Evolutionary conservation across 805 yeast genomes (phyloP).

Genomic region (Millerozyma acaciae): DNA sequence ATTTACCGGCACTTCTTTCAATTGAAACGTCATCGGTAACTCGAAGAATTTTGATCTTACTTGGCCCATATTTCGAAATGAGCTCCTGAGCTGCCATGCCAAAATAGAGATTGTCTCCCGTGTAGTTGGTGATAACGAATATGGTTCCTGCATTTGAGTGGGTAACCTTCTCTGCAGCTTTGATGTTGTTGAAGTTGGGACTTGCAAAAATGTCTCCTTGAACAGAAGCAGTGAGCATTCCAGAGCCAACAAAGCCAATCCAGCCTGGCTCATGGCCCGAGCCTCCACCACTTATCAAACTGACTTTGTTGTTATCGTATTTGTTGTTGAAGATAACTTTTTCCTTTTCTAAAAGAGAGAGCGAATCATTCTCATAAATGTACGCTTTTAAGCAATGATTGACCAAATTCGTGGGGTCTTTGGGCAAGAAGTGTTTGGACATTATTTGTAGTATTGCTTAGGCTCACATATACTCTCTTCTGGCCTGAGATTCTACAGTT

Average conservation of each 20-base stretch:
- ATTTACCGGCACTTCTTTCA: conserved; percentile 21
- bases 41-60: conserved; percentile 26
- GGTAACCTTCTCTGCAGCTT: conserved; percentile 32
- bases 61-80: conserved; percentile 24
- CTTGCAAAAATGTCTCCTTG: conserved; percentile 42
- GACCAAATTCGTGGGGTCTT: conserved; percentile 29
- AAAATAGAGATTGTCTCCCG: conserved; percentile 37
- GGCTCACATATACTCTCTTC: no score
- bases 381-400: conserved; percentile 36
- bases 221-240: conserved; percentile 37
- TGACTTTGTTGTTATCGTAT: conserved; percentile 20
- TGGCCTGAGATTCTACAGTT: no score
- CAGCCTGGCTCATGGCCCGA: conserved; percentile 44
- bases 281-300: conserved; percentile 40
- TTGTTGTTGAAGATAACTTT: conserved; percentile 34
- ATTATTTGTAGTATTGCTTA: not conserved
- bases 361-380: conserved; percentile 32
- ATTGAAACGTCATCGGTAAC: conserved; percentile 36
- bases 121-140: conserved; percentile 34
- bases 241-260: conserved; percentile 36
- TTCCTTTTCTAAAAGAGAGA: conserved; percentile 34
- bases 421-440: conserved; percentile 40
- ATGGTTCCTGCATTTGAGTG: conserved; percentile 33
- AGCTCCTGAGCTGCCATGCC: conserved; percentile 39
- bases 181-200: conserved; percentile 35